These are phyloP conservation scores for Quercus mongolica DNA, from an alignment of 306 rosid genomes.

Conservation along the genomic window DNA sequence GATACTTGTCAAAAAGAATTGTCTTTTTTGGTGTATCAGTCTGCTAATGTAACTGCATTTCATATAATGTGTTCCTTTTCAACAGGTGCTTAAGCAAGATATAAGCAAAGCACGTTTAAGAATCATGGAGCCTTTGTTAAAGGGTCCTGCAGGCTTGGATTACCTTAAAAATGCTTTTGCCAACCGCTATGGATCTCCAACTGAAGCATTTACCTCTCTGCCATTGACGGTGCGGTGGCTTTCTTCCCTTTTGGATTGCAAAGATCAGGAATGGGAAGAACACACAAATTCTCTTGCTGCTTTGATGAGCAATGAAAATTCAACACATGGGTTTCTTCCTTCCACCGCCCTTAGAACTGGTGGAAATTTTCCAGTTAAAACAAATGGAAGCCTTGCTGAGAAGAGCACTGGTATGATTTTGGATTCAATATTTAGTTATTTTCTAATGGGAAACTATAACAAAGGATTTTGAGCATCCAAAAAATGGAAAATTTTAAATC, in stretches of 20 bases:
- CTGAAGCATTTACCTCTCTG: constrained; percentile 55
- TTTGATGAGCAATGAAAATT: constrained; percentile 27
- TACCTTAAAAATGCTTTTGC: constrained; percentile 82
- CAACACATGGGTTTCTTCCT: constrained; percentile 67
- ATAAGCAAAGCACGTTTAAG: constrained; percentile 83
- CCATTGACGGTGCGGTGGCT: constrained; percentile 70
- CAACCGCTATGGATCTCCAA: constrained; percentile 69
- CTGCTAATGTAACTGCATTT: constrained; percentile 5
- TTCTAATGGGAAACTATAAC: neutral
- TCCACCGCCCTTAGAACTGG: constrained; percentile 75
- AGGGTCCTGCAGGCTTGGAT: constrained; percentile 87
- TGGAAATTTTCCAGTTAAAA: constrained; percentile 52
- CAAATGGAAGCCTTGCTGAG: constrained; percentile 30
- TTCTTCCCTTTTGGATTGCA: constrained; percentile 55
- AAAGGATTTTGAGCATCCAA: too few relatives aligned
- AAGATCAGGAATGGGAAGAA: constrained; percentile 87
- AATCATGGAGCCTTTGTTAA: constrained; percentile 71
- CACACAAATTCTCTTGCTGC: constrained; percentile 38
- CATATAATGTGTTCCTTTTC: constrained; percentile 15
- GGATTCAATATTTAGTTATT: neutral
- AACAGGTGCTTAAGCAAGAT: constrained; percentile 79
- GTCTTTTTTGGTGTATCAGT: neutral
- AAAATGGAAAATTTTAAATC: too few relatives aligned
- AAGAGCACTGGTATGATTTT: constrained; percentile 37
- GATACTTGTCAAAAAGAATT: neutral